Conservation (phyloP, 768 basidiomycete genomes). For the Leucocoprinus leucothites region DNA sequence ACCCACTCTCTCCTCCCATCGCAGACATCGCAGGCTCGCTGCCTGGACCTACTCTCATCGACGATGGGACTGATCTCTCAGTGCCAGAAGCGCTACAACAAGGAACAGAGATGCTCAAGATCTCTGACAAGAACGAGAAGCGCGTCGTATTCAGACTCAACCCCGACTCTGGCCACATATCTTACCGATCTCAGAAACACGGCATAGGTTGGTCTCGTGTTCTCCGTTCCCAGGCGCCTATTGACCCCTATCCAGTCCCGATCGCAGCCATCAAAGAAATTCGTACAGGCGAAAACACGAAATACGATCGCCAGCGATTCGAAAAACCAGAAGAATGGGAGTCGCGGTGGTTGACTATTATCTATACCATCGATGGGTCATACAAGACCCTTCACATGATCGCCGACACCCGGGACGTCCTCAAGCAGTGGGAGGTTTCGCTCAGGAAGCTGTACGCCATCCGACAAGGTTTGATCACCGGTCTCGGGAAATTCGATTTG, state of each 20-base stretch:
- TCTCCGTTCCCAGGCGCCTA: background rate
- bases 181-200: conserved; percentile 65
- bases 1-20: background rate
- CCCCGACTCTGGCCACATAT: conserved; percentile 71
- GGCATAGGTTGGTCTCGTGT: conserved; percentile 46
- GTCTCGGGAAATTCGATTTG: conserved; percentile 58
- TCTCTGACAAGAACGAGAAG: conserved; percentile 72
- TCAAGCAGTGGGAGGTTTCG: conserved; percentile 54
- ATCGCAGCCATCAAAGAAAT: conserved; percentile 88
- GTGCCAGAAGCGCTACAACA: conserved; percentile 51
- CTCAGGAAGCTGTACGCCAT: conserved; percentile 62
- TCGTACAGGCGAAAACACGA: conserved; percentile 66
- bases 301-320: conserved; percentile 70
- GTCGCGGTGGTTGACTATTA: conserved; percentile 79
- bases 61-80: conserved; percentile 8
- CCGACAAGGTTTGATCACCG: conserved; percentile 68
- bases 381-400: conserved; percentile 89
- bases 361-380: conserved; percentile 71
- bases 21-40: background rate
- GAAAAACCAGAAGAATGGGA: conserved; percentile 60
- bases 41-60: background rate
- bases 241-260: conserved; percentile 50
- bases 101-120: conserved; percentile 76
- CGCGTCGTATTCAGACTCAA: conserved; percentile 66
- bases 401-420: conserved; percentile 51